Base-by-base conservation (phyloP, 768 basidiomycete genomes). In the Trametes cinnabarina region DNA sequence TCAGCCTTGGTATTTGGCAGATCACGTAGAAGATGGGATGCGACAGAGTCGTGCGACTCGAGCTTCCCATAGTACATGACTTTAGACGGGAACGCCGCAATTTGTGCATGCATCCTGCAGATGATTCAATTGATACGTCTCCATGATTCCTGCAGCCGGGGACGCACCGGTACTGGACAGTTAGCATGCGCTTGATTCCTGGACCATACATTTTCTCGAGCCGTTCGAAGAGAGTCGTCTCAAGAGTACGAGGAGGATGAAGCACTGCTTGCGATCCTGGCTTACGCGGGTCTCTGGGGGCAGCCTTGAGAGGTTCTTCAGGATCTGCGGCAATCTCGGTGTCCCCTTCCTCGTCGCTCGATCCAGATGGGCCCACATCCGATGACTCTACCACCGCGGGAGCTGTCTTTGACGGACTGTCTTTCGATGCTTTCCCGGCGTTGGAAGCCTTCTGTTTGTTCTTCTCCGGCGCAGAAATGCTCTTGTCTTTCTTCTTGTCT, bases 161-260 rank as follows among this genome's bases (percentile, higher is more conserved):
- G 1, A 67, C 80, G 22, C 39, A 88, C 89, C 88, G 82, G 70
- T 99, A 99, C 72, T 98, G 97, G 3, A 94, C 78, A 20, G 86
- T 83, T 35, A 99, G 81, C 85, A 98, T 86, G 17, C 87, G 79
- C 68, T 97, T 96, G 70, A 97, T 86, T 3, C 78, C 73, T 0
- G 81, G 72, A 0, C 95, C 94, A 63, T 94, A 95, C 82, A 97
- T 90, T 42, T 77, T 79, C 70, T 98, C 92, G 10, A 99, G 77
- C 20, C 97, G 83, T 62, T 95, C 93, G 63, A 99, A 99, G 28
- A 99, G 76, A 0, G 97, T 98, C 1, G 83, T 87, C 66, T 94
- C 92, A 30, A 99, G 74, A 0, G 92, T 85, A 23, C 79, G 79
- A 1, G 92, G 87, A 2, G 86, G 86, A 22, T 74, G 69, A 3